Evolutionary conservation across 306 rosid genomes (phyloP), one percentile per base, ranked within the genome.

Genomic region (Vachellia pachyceras): DNA sequence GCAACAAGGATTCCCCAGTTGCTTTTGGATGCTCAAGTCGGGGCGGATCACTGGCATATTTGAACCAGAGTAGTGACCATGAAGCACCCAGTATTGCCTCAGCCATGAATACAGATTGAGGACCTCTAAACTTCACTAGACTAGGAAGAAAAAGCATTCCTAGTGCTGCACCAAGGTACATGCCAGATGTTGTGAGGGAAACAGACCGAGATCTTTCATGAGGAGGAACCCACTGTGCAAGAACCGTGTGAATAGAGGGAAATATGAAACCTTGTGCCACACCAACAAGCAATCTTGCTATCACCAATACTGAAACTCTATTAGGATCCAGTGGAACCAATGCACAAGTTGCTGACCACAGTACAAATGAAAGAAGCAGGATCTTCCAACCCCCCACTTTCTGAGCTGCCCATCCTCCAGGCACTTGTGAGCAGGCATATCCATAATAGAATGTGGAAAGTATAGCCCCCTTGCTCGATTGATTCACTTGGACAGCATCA

Each of bases 221-320:
- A 15, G 98, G 98, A 13, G 98, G 99, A 66, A 95, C 99, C 99
- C 99, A 95, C 79, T 92, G 99, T 0, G 99, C 99, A 7, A 95
- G 86, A 82, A 95, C 99, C 0, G 99, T 93, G 85, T 95, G 98
- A 49, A 95, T 93, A 5, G 99, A 95, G 67, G 98, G 99, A 79
- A 95, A 95, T 50, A 95, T 95, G 54, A 95, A 95, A 0, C 99
- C 99, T 73, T 95, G 99, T 0, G 98, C 91, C 5, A 95, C 94
- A 49, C 98, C 99, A 64, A 95, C 99, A 65, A 95, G 97, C 76
- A 95, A 82, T 17, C 99, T 91, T 6, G 99, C 99, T 13, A 88
- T 64, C 42, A 93, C 93, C 75, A 95, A 73, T 17, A 89, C 72
- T 8, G 54, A 6, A n/a, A 90, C 89, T 22, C 83, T 76, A 67